Conservation (phyloP, 176 grass and related monocot genomes). For the Triticum timopheevii region DNA sequence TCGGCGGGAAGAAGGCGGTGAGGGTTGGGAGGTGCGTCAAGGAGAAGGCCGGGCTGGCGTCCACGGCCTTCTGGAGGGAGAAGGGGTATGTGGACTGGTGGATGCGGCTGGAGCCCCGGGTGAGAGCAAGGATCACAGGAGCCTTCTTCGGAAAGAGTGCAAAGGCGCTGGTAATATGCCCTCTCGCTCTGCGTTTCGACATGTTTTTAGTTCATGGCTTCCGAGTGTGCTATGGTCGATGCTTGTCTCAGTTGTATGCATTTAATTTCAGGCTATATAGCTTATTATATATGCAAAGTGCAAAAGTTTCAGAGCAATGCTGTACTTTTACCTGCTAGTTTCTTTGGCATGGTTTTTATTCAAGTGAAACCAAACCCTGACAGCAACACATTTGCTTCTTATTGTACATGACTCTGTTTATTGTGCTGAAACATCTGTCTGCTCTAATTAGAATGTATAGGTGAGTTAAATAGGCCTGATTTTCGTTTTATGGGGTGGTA, state of each 20-base stretch:
- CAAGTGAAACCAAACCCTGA: neutral
- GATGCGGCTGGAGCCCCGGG: conserved; percentile 61
- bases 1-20: conserved; percentile 47
- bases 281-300: neutral
- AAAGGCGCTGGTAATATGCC: conserved; percentile 60
- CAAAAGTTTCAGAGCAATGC: neutral
- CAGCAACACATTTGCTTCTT: neutral
- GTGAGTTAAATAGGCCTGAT: neutral
- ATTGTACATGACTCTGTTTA: neutral
- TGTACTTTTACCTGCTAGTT: neutral
- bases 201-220: neutral
- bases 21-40: conserved; percentile 61
- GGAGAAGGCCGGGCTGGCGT: conserved; percentile 73
- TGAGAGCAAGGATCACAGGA: conserved; percentile 55
- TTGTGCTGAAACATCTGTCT: neutral
- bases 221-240: neutral
- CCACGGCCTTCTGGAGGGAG: conserved; percentile 89
- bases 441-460: neutral
- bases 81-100: conserved; percentile 96
- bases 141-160: conserved; percentile 75
- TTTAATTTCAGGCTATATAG: neutral
- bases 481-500: neutral
- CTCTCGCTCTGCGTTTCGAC: conserved; percentile 26
- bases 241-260: conserved; percentile 20
- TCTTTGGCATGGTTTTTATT: conserved; percentile 9